Base-by-base conservation (phyloP, 331 rosid genomes). In the Arachis monticola region DNA sequence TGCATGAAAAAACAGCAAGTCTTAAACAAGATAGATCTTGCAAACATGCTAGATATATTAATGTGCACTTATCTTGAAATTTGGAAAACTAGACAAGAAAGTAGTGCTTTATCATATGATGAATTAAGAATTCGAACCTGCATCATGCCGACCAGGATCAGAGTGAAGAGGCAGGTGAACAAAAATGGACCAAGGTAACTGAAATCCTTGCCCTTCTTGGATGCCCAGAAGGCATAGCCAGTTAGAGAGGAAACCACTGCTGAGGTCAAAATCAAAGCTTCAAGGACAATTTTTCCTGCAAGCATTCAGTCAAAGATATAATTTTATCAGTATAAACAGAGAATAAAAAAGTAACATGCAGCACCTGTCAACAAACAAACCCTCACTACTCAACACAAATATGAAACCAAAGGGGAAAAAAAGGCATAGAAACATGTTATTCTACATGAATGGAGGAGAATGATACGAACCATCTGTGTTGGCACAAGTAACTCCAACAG, bases 141-240 rank as follows among this genome's bases (percentile, higher is more conserved):
- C 84, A 93, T 87, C 84, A 93, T 83, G 78, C 98, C 80, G 5
- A 88, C 84, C 5, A 91, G 64, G 55, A 91, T 32, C 60, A 91
- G 89, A 69, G 88, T 66, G 55, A 87, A 69, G 79, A 93, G 94
- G 60, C 89, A 78, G 14, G 98, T 85, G 74, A 91, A 93, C 84
- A 93, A 79, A n/a, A 93, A 70, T 40, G 98, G 97, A 72, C 93
- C 96, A 35, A 93, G 96, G 83, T 81, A 93, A 85, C 96, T 93
- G 83, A 93, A 93, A 79, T 93, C 97, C 85, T 93, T 93, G 84
- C 98, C 97, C 93, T 87, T 93, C 96, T 88, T 93, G 6, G 98
- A 84, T 42, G 97, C 97, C 96, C 96, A 94, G 85, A 94, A 94
- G 59, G 97, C 87, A 80, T 94, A 94, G 1, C 79, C 97, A 5